These are phyloP conservation scores for Simmondsia chinensis DNA, from an alignment of 148 eudicot species.

Conservation along the genomic window DNA sequence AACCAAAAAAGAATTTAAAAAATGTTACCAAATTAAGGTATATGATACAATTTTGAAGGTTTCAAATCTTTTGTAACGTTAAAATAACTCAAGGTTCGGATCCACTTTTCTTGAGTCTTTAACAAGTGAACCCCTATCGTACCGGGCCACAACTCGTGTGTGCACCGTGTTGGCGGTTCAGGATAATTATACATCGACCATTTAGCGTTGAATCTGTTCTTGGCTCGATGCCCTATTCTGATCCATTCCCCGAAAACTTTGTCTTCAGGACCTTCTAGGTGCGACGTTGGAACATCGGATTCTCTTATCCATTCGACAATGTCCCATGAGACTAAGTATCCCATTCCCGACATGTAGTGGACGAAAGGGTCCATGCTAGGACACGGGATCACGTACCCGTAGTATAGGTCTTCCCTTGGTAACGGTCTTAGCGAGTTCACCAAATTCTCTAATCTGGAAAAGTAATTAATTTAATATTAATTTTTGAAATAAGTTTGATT, in stretches of 20 bases:
- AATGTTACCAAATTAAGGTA: constrained; percentile 20
- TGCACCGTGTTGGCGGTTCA: constrained; percentile 61
- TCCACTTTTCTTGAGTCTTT: constrained; percentile 81
- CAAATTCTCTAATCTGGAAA: constrained; percentile 33
- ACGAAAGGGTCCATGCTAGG: constrained; percentile 77
- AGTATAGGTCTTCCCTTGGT: constrained; percentile 77
- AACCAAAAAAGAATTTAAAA: too few relatives aligned
- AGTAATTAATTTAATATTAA: too few relatives aligned
- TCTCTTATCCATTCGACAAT: constrained; percentile 63
- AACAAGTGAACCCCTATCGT: constrained; percentile 73
- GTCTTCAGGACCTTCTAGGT: constrained; percentile 75
- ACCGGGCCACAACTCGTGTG: constrained; percentile 77
- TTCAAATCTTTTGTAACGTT: constrained; percentile 61
- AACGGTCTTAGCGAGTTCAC: constrained; percentile 60
- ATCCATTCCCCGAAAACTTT: constrained; percentile 74
- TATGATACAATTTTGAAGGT: constrained; percentile 81
- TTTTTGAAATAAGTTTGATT: too few relatives aligned
- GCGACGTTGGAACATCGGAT: constrained; percentile 56
- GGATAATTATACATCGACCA: constrained; percentile 97
- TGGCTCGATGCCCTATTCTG: constrained; percentile 44
- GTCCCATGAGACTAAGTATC: constrained; percentile 80
- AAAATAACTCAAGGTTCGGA: constrained; percentile 58
- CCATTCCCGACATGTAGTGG: constrained; percentile 93
- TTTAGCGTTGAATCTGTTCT: constrained; percentile 68
- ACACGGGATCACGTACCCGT: constrained; percentile 87